Base-by-base conservation (phyloP, 164 flowering plant species). In the Magnolia sinica region DNA sequence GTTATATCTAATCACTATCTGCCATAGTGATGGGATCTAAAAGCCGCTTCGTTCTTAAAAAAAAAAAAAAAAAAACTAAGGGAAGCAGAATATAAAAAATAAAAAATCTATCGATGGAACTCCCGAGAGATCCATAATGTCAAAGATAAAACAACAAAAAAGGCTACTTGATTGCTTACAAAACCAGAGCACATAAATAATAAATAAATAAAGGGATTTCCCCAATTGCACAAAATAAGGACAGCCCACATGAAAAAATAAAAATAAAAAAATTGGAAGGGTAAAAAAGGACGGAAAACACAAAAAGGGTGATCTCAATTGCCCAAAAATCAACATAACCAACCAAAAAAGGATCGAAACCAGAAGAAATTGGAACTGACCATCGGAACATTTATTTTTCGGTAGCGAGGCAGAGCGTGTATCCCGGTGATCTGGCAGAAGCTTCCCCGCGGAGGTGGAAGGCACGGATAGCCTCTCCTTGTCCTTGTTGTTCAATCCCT, bases 361-460 rank as follows among this genome's bases (percentile, higher is more conserved):
- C 50, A 11, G 19, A 27, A 14, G 71, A 64, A 68, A 68, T 16
- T 11, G 11, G 50, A 70, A 73, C 70, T 63, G 37, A 87, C 89
- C 91, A 74, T 83, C 92, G 52, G 94, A 89, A 83, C 83, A 80
- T 73, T 84, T 86, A 76, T 78, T 80, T 74, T 84, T 82, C 68
- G 90, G 66, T 52, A 84, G 83, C 61, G 86, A 72, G 37, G 75
- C 83, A n/a, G 86, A 58, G 37, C 87, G 88, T 74, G 82, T 61
- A 63, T 87, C 88, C 59, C 85, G 77, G 23, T 82, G 87, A 77
- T 85, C 84, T 8, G 84, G 71, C 71, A 18, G 86, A 23, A 75
- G 80, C 79, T 84, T 84, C 18, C 84, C 81, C 9, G 74, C 14
- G 31, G 80, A 74, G 13, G 83, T 77, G 20, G 89, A 85, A 27